Evolutionary conservation across 2,329 filamentous ascomycete genomes (phyloP).

Genomic region (Ceratocystis lukuohia): DNA sequence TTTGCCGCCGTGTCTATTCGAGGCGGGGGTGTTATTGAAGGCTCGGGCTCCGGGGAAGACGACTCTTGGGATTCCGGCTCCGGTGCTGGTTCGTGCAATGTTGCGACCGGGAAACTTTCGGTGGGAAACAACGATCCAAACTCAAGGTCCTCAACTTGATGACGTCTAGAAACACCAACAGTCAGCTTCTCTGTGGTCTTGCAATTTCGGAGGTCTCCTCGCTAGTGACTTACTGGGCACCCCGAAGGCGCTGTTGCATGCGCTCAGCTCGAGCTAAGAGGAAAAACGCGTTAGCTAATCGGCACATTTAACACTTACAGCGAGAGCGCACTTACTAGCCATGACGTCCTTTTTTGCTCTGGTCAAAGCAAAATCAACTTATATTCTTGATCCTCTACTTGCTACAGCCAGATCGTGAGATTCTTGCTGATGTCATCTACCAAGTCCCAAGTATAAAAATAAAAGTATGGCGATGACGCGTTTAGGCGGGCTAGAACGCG

Average conservation of each 20-base stretch:
- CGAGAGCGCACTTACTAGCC: constrained; percentile 14
- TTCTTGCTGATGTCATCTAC: constrained; percentile 9
- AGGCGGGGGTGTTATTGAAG: not conserved
- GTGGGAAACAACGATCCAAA: constrained; percentile 28
- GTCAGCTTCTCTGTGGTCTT: constrained; percentile 16
- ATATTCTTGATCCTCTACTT: not conserved
- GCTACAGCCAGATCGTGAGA: not conserved
- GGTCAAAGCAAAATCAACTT: not conserved
- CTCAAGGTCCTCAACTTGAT: constrained; percentile 46
- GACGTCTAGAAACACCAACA: constrained; percentile 29
- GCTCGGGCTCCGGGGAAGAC: not conserved
- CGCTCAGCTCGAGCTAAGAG: constrained; percentile 43
- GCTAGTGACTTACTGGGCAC: constrained; percentile 40
- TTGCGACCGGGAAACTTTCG: constrained; percentile 10
- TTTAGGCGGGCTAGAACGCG: constrained; percentile 7
- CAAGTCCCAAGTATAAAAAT: not conserved
- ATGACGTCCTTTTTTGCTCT: constrained; percentile 5
- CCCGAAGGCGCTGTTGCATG: constrained; percentile 51
- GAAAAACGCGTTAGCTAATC: not conserved
- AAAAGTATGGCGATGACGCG: constrained; percentile 13
- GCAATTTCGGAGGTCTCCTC: constrained; percentile 8
- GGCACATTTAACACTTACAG: not conserved
- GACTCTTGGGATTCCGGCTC: constrained; percentile 7
- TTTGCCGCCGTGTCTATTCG: not conserved
- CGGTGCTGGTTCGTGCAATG: not conserved